Evolutionary conservation across 1,139 yeast species (phyloP).

Genomic region (Yamadazyma sp.): DNA sequence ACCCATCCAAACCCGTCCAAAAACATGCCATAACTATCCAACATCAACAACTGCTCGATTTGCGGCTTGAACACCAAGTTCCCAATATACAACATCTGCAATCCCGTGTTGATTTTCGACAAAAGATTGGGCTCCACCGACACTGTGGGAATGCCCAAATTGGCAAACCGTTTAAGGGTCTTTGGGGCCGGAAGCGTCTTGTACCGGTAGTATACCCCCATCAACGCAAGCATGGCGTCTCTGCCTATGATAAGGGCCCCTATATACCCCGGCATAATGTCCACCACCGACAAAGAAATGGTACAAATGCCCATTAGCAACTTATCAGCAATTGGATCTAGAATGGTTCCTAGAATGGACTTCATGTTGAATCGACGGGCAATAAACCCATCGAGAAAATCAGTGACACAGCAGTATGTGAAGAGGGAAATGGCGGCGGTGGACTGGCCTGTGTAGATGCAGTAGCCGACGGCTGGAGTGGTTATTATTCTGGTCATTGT

Average conservation of each 20-base stretch:
- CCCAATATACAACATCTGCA: constrained; percentile 91
- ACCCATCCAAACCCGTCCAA: constrained; percentile 18
- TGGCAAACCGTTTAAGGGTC: constrained; percentile 63
- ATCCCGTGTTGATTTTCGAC: constrained; percentile 83
- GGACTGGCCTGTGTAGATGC: constrained; percentile 62
- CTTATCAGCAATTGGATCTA: constrained; percentile 97
- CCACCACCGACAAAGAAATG: constrained; percentile 65
- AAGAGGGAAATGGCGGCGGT: constrained; percentile 69
- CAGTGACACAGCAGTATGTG: constrained; percentile 85
- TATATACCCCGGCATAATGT: constrained; percentile 65
- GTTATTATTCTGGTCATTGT: constrained; percentile 76
- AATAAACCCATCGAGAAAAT: constrained; percentile 85
- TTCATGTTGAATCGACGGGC: constrained; percentile 79
- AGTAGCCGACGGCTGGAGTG: constrained; percentile 83
- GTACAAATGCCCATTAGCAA: constrained; percentile 86
- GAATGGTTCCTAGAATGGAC: constrained; percentile 82
- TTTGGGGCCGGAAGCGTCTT: constrained; percentile 74
- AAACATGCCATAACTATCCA: constrained; percentile 14
- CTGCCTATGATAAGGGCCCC: constrained; percentile 82
- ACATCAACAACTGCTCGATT: constrained; percentile 30
- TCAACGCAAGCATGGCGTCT: constrained; percentile 72
- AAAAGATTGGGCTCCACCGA: constrained; percentile 88
- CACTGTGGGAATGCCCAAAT: constrained; percentile 78
- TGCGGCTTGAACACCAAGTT: constrained; percentile 69
- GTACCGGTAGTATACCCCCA: constrained; percentile 74